These are phyloP conservation scores for Henckelia pumila DNA, from an alignment of 257 asterid species.

Conservation along the genomic window DNA sequence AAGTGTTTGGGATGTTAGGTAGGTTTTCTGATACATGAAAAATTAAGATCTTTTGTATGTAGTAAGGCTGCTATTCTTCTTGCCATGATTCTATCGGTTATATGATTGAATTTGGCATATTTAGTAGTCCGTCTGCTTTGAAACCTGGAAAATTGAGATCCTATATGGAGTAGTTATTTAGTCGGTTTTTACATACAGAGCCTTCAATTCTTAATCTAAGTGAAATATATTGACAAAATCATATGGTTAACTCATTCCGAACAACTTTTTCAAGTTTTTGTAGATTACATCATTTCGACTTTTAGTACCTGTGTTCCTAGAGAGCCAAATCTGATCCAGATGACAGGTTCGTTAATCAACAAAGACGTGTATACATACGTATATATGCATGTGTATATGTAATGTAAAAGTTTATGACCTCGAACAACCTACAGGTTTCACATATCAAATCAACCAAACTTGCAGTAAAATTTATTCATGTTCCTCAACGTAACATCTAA, in stretches of 20 bases:
- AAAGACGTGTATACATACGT: too few species aligned
- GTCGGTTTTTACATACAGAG: background rate
- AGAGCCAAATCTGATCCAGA: too few species aligned
- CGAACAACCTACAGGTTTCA: background rate
- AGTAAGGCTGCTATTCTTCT: background rate
- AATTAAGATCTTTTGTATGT: too few species aligned
- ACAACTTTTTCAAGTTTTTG: background rate
- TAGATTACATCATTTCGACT: background rate
- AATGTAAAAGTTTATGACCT: background rate
- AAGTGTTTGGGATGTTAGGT: too few species aligned
- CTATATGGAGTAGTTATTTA: too few species aligned
- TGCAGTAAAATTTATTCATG: background rate
- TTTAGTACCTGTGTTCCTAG: background rate
- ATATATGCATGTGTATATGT: too few species aligned
- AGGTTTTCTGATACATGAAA: too few species aligned
- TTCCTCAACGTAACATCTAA: background rate
- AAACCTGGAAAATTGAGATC: background rate
- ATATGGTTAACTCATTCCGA: background rate
- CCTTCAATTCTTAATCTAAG: background rate
- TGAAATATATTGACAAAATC: background rate
- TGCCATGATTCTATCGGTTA: background rate
- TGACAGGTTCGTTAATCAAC: background rate
- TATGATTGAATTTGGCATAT: background rate
- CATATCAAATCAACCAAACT: background rate
- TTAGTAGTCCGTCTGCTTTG: too few species aligned